Evolutionary conservation across 768 basidiomycete genomes (phyloP).

Genomic region (Gymnopilus junonius): DNA sequence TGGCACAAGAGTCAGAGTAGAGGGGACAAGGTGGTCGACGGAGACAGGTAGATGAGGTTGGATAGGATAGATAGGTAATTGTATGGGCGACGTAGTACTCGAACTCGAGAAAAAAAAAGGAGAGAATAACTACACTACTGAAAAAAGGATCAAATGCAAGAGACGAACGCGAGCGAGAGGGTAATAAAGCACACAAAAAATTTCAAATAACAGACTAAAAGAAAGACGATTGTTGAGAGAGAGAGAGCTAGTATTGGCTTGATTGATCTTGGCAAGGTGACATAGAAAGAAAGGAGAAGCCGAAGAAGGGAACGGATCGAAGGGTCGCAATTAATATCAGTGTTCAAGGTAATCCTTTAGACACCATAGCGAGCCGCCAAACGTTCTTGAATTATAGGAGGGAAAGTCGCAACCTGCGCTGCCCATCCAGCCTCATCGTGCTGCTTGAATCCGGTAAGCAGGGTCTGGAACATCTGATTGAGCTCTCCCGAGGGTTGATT

Average conservation of each 20-base stretch:
- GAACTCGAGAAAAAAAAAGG: constrained; percentile 5
- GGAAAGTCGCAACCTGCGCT: constrained; percentile 81
- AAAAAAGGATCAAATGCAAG: constrained; percentile 53
- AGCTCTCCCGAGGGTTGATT: constrained; percentile 89
- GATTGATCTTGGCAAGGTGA: constrained; percentile 4
- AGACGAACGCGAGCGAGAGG: constrained; percentile 44
- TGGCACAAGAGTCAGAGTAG: not conserved
- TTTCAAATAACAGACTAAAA: constrained; percentile 12
- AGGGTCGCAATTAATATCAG: not conserved
- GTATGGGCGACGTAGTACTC: constrained; percentile 11
- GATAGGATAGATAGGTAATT: constrained; percentile 4
- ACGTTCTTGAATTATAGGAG: constrained; percentile 86
- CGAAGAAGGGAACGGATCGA: not conserved
- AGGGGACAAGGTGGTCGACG: not conserved
- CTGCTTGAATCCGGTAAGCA: constrained; percentile 88
- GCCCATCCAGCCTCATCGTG: constrained; percentile 88
- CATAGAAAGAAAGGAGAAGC: constrained; percentile 3
- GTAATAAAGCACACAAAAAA: constrained; percentile 26
- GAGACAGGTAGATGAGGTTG: not conserved
- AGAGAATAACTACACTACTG: constrained; percentile 30
- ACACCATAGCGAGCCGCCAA: constrained; percentile 88
- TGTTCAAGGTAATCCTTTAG: constrained; percentile 35
- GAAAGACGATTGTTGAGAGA: constrained; percentile 16
- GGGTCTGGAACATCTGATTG: constrained; percentile 91
- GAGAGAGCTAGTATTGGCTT: constrained; percentile 21